phyloP scores from a whole-genome alignment of 371 early-diverging fungal genomes.

The Circinella minor region DNA sequence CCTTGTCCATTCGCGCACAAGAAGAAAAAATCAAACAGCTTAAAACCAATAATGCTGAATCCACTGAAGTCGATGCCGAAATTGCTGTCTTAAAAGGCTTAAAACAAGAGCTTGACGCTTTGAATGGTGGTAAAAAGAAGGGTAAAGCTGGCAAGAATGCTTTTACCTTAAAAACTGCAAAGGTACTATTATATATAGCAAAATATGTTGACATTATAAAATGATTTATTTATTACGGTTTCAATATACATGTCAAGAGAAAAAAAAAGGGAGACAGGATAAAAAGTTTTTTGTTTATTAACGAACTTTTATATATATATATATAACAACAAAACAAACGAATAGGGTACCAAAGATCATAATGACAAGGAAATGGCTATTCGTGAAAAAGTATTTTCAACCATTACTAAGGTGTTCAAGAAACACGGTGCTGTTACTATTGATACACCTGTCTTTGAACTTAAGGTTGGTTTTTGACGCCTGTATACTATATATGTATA shows the following conservation, averaged over 20 bases:
- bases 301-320: too few relatives aligned
- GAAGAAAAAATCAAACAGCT: constrained; percentile 67
- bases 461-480: constrained; percentile 51
- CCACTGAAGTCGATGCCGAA: constrained; percentile 59
- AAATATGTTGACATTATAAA: neutral
- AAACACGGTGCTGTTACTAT: constrained; percentile 98
- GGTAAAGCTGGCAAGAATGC: constrained; percentile 35
- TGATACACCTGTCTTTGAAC: constrained; percentile 99
- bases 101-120: constrained; percentile 61
- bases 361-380: constrained; percentile 93
- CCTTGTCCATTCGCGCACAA: constrained; percentile 64
- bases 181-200: constrained; percentile 48
- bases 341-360: constrained; percentile 90
- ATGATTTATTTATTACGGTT: neutral
- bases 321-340: too few relatives aligned
- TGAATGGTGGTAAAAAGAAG: constrained; percentile 37
- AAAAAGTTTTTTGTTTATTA: too few relatives aligned
- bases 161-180: constrained; percentile 74
- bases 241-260: too few relatives aligned
- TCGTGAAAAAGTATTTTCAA: constrained; percentile 87
- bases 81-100: constrained; percentile 62
- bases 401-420: constrained; percentile 87
- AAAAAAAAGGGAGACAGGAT: too few relatives aligned
- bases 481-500: neutral
- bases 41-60: constrained; percentile 64